Percentiles rank a stretch among this genome's conserved stretches.
These are phyloP conservation scores for Asterophora parasitica DNA, from an alignment of 768 basidiomycete species.

Conservation along the genomic window DNA sequence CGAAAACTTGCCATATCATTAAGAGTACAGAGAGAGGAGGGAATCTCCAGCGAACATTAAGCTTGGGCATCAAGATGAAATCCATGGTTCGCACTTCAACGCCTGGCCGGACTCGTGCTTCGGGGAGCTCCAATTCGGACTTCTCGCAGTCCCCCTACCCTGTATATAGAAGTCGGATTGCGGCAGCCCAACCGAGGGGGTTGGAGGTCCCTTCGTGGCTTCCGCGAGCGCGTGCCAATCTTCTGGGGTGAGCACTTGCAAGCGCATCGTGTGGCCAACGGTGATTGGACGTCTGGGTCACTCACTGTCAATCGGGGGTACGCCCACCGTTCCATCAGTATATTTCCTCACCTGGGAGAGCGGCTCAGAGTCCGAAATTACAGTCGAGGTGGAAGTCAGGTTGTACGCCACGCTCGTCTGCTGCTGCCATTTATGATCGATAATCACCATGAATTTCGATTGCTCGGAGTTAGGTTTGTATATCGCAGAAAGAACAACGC, in stretches of 20 bases:
- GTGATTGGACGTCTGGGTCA: conserved; percentile 38
- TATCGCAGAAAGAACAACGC: conserved; percentile 59
- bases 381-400: conserved; percentile 69
- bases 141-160: conserved; percentile 34
- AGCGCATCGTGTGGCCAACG: conserved; percentile 58
- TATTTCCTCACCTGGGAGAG: conserved; percentile 35
- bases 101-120: too few relatives aligned
- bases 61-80: conserved; percentile 47
- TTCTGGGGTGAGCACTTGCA: conserved; percentile 42
- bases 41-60: conserved; percentile 62
- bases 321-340: conserved; percentile 15
- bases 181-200: conserved; percentile 52
- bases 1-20: conserved; percentile 54
- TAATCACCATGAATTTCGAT: too few relatives aligned
- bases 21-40: conserved; percentile 49
- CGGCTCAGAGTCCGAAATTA: conserved; percentile 46
- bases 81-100: conserved; percentile 56
- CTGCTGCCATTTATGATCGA: conserved; percentile 52
- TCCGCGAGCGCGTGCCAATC: conserved; percentile 43
- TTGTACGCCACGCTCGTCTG: conserved; percentile 33
- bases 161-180: conserved; percentile 70
- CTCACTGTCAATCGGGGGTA: conserved; percentile 12
- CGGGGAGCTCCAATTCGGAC: conserved; percentile 38
- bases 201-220: conserved; percentile 39
- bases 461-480: conserved; percentile 49